These are phyloP conservation scores for Trichoderma gamsii DNA, from an alignment of 495 filamentous ascomycete genomes.

Conservation along the genomic window DNA sequence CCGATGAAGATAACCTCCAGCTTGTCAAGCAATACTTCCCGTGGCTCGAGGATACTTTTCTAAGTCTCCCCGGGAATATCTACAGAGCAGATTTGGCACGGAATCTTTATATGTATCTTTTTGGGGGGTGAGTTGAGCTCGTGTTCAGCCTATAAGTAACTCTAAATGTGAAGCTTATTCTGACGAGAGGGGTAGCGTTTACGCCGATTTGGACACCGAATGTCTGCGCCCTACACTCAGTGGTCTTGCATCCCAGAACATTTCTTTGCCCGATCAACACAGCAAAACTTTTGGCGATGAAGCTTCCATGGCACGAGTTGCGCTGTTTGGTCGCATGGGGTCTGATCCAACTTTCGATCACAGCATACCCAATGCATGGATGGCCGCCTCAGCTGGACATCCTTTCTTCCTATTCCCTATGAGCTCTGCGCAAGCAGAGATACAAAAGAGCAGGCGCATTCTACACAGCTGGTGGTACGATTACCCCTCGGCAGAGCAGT, in stretches of 20 bases:
- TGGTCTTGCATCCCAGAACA: slow-evolving; percentile 19
- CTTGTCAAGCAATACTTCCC: slow-evolving; percentile 22
- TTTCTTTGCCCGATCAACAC: slow-evolving; percentile 2
- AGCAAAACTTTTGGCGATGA: slow-evolving; percentile 1
- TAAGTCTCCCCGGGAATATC: slow-evolving; percentile 20
- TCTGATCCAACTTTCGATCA: slow-evolving; percentile 19
- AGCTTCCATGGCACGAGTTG: not conserved
- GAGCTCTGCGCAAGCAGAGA: slow-evolving; percentile 14
- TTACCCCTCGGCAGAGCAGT: not conserved
- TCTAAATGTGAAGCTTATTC: not conserved
- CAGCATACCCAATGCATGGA: slow-evolving; percentile 25
- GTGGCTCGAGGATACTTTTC: slow-evolving; percentile 21
- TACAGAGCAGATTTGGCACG: slow-evolving; percentile 22
- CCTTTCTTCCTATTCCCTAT: slow-evolving; percentile 24
- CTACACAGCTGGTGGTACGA: slow-evolving; percentile 16
- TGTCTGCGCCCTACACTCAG: slow-evolving; percentile 21
- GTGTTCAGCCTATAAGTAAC: not conserved
- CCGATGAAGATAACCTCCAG: slow-evolving; percentile 23
- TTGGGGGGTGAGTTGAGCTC: slow-evolving; percentile 20
- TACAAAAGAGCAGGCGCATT: slow-evolving; percentile 16
- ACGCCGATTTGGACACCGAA: slow-evolving; percentile 25
- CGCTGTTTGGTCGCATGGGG: slow-evolving; percentile 25
- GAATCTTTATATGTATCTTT: slow-evolving; percentile 24
- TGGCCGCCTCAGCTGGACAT: slow-evolving; percentile 24
- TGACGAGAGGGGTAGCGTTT: slow-evolving; percentile 18